Evolutionary conservation across 768 basidiomycete genomes (phyloP), one percentile per base, ranked within the genome.

Genomic region (Psilocybe sp.): DNA sequence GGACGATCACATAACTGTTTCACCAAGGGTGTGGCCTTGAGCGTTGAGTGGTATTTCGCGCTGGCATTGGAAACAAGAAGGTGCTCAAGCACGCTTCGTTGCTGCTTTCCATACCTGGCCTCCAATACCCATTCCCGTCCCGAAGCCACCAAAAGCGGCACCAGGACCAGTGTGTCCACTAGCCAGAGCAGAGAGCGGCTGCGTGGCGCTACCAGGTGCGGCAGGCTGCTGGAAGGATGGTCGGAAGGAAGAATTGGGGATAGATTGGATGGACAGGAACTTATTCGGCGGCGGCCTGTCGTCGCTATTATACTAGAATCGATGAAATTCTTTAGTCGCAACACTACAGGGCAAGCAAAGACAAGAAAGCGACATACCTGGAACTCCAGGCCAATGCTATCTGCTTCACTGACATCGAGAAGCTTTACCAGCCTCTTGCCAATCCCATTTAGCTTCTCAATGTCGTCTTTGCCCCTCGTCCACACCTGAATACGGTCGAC

Each of bases 401-500:
- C 89, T 32, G 83, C 80, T 64, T 95, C 90, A 6, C 86, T 87
- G 18, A 96, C 72, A 58, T 92, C 92, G 62, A 97, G 74, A 16
- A 90, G 64, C 66, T 90, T 89, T 50, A 92, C 81, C 37, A 96
- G 72, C 64, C 82, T 84, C 73, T 82, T 87, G 23, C 91, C 94
- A 52, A 96, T 88, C 15, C 75, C 77, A 65, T 97, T 96, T 53
- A 96, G 68, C 66, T 77, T 79, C 64, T 92, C 88, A 1, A 92
- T 84, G 56, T 96, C 90, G 38, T 92, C 89, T 69, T 90, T 90
- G 57, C 74, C 77, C 52, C 94, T 74, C 39, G 86, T 89, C 94
- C 94, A 98, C 33, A 98, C 69, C 66, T 97, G 94, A 47, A 97
- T 91, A 45, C 94, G 75, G 63, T 96, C 91, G 46, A 92, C 84